A percentile compares a stretch with the other conserved stretches of the same genome.
phyloP scores from a whole-genome alignment of 306 rosid species.

The Cicer chorassanicum region DNA sequence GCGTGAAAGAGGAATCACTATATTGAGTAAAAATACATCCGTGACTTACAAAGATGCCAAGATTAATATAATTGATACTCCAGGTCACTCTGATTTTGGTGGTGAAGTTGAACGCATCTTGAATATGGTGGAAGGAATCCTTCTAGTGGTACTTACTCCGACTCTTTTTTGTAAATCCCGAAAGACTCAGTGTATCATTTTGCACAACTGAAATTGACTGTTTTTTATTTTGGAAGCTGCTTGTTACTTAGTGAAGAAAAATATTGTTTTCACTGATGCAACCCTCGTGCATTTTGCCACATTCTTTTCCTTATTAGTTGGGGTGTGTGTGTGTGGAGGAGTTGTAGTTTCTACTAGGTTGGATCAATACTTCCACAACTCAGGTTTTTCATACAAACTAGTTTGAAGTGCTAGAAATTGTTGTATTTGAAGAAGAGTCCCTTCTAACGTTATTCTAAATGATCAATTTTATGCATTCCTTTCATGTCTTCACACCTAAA shows the following conservation, averaged over 20 bases:
- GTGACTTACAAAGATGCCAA: conserved; percentile 82
- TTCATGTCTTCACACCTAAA: conserved; percentile 11
- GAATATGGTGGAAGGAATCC: conserved; percentile 99
- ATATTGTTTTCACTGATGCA: conserved; percentile 22
- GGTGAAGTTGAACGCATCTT: conserved; percentile 98
- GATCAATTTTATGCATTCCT: conserved; percentile 20
- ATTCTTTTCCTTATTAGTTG: background rate
- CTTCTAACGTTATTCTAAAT: background rate
- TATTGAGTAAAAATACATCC: conserved; percentile 94
- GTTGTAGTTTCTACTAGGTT: conserved; percentile 10
- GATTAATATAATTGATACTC: conserved; percentile 95
- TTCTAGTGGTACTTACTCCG: conserved; percentile 75
- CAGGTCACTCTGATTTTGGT: conserved; percentile 99
- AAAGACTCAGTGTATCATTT: conserved; percentile 31
- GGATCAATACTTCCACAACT: background rate
- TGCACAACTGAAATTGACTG: conserved; percentile 4
- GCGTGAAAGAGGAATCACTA: conserved; percentile 98
- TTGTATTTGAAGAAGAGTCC: conserved; percentile 21
- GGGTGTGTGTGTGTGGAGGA: background rate
- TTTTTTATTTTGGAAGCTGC: background rate
- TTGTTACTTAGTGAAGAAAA: conserved; percentile 29
- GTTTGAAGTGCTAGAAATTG: conserved; percentile 4
- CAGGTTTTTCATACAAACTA: background rate
- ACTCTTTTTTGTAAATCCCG: conserved; percentile 15
- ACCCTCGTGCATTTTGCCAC: background rate